Evolutionary conservation across 2,329 filamentous ascomycete genomes (phyloP), one percentile per base, ranked within the genome.

Genomic region (Blastomyces gilchristii): DNA sequence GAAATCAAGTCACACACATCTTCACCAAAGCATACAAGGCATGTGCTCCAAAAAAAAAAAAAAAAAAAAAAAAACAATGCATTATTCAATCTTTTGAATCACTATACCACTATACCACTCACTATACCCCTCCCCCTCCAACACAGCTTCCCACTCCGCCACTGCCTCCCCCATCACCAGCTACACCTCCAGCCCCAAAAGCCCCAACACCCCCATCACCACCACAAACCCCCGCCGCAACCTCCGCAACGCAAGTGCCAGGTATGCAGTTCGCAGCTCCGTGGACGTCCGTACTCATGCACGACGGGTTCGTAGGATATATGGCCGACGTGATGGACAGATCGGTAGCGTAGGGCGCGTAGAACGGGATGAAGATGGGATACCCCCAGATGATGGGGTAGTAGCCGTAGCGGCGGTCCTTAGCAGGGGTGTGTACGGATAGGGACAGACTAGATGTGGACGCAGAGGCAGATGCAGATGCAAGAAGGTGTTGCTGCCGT

Each of bases 261-360:
- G 64, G 63, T 52, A 74, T 78, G 67, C 82, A 84, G 63, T 78
- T 79, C 0, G 81, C 81, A 37, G 68, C 67, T 25, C 71, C 75
- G 0, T 79, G 79, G 2, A 69, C 41, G 0, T 66, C 69, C 6
- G 75, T 65, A 64, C 71, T 76, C 73, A 79, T 78, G 65, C 78
- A 82, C 2, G 71, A 70, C 12, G 80, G 80, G 62, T 79, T 77
- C n/a, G 70, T 69, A 3, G 76, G 70, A 66, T 81, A 82, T 37
- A 77, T 71, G 52, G 71, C 74, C 12, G 72, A 71, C 28, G 71
- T 74, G 28, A 80, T 72, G 53, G 72, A 71, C 3, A 78, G 75
- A 61, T 81, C 78, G 45, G 73, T 75, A 65, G 75, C 75, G 61
- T 80, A 82, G 0, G 81, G 80, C 7, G 72, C 74, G 65, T 81